Evolutionary conservation across 2,329 filamentous ascomycete genomes (phyloP).

Genomic region (Phaeophleospora eucalypticola): DNA sequence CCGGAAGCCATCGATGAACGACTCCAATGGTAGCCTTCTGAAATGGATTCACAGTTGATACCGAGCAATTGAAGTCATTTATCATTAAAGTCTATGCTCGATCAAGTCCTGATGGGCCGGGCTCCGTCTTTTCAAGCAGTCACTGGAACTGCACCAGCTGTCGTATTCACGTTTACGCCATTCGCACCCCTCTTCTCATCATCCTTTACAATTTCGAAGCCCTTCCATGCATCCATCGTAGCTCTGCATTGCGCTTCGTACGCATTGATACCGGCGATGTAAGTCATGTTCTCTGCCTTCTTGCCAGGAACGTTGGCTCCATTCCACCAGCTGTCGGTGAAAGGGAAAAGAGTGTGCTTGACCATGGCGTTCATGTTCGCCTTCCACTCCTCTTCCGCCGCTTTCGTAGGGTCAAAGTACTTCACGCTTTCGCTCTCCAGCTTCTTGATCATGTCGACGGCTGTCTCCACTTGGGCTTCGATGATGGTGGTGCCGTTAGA

Average conservation of each 20-base stretch:
- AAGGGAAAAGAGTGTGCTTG: conserved; percentile 25
- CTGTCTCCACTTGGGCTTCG: conserved; percentile 43
- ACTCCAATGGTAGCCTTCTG: too few species aligned
- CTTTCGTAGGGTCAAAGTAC: conserved; percentile 38
- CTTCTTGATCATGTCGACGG: conserved; percentile 41
- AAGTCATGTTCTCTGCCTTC: conserved; percentile 41
- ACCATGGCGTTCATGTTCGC: conserved; percentile 21
- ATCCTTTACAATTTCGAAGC: conserved; percentile 27
- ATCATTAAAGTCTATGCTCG: too few species aligned
- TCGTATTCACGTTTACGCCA: background rate
- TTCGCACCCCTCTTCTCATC: background rate
- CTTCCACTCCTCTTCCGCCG: conserved; percentile 41
- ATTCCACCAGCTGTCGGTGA: conserved; percentile 34
- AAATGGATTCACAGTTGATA: too few species aligned
- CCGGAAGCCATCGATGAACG: too few species aligned
- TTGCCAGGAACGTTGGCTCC: conserved; percentile 42
- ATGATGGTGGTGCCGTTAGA: conserved; percentile 43
- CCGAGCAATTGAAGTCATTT: too few species aligned
- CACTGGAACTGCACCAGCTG: background rate
- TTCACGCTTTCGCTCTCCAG: conserved; percentile 36
- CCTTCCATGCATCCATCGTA: conserved; percentile 34
- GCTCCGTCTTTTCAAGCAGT: too few species aligned
- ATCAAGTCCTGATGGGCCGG: too few species aligned
- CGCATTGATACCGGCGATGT: conserved; percentile 34
- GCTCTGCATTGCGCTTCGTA: conserved; percentile 40